Conservation (phyloP, 78 protist species). For the Protostelium mycophagum region DNA sequence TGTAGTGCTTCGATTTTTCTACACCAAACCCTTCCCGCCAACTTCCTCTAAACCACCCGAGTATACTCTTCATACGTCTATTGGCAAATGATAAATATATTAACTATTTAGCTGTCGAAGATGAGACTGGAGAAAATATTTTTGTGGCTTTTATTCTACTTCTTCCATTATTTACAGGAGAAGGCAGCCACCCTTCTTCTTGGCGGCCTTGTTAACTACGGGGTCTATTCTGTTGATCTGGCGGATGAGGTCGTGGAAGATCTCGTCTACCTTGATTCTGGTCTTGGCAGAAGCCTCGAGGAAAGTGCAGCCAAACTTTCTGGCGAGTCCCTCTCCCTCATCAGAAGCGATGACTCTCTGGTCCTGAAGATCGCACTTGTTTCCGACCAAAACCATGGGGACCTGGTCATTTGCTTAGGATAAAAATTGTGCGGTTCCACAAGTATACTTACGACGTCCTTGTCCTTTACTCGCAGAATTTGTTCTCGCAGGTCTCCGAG, state of each 20-base stretch:
- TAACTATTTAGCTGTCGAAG: too few species aligned
- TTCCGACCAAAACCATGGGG: constrained; percentile 90
- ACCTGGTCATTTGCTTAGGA: constrained; percentile 59
- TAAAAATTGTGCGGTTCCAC: constrained; percentile 86
- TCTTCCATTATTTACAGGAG: constrained; percentile 30
- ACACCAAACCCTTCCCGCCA: too few species aligned
- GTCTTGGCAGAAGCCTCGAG: constrained; percentile 79
- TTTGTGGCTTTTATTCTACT: background rate
- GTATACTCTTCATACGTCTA: too few species aligned
- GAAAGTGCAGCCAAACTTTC: constrained; percentile 57
- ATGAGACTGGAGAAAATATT: too few species aligned
- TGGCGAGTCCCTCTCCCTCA: constrained; percentile 65
- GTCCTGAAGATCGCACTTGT: constrained; percentile 86
- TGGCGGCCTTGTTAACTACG: constrained; percentile 26
- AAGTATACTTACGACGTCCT: constrained; percentile 77
- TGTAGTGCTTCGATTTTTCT: too few species aligned
- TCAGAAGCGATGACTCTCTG: constrained; percentile 71
- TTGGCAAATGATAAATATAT: too few species aligned
- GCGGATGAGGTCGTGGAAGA: constrained; percentile 73
- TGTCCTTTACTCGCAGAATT: constrained; percentile 77
- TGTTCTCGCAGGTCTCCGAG: constrained; percentile 71
- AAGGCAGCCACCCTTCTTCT: constrained; percentile 24
- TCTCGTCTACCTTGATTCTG: constrained; percentile 68
- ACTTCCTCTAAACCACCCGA: too few species aligned
- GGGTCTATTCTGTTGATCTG: constrained; percentile 74